Conservation (phyloP, 306 rosid species). For the Calophaca sinica region DNA sequence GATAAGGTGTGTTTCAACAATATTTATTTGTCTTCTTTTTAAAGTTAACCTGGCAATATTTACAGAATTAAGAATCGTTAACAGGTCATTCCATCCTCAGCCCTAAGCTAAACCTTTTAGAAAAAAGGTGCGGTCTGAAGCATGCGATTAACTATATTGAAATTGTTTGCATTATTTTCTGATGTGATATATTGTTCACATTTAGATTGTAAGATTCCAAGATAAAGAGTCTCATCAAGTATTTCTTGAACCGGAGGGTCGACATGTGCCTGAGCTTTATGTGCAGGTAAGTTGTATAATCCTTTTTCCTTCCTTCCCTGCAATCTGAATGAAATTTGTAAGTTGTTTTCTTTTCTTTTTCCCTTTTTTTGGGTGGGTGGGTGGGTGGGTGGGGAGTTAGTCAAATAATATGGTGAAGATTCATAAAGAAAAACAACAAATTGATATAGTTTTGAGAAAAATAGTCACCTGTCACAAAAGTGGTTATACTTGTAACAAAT, state of each 20-base stretch:
- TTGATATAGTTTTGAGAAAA: conserved; percentile 17
- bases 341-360: neutral
- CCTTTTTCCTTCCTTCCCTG: neutral
- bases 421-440: conserved; percentile 28
- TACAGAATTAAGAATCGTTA: conserved; percentile 12
- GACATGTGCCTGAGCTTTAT: conserved; percentile 91
- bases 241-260: conserved; percentile 99
- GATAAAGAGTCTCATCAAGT: conserved; percentile 97
- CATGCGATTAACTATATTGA: conserved; percentile 27
- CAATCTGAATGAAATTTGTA: conserved; percentile 19
- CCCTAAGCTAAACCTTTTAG: conserved; percentile 10
- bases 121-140: conserved; percentile 35
- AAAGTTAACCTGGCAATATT: conserved; percentile 4
- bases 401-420: conserved; percentile 19
- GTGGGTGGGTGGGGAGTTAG: conserved; percentile 10
- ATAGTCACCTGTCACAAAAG: conserved; percentile 20
- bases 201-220: conserved; percentile 86
- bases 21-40: conserved; percentile 2
- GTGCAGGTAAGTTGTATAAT: conserved; percentile 70
- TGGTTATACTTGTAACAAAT: neutral
- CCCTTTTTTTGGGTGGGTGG: no score
- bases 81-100: conserved; percentile 33
- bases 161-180: conserved; percentile 34
- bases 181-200: conserved; percentile 28
- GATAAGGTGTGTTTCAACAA: conserved; percentile 73